Conservation (phyloP, 805 yeast species). For the Hemisphaericaspora nanyangensis region DNA sequence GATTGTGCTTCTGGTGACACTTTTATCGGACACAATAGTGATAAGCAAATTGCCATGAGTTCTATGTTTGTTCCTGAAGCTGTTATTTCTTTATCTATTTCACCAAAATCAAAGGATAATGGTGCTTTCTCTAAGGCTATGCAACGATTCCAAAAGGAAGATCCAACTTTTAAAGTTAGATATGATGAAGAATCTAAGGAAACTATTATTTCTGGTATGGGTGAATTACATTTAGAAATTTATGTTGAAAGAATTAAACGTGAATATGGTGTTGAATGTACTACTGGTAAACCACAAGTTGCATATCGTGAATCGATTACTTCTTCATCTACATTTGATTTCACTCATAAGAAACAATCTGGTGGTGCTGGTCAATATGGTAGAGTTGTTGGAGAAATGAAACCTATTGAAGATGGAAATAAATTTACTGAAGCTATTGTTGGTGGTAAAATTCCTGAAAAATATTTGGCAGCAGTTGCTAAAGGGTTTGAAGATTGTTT, state of each 20-base stretch:
- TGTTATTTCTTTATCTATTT: slow-evolving; percentile 87
- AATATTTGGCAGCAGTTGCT: slow-evolving; percentile 88
- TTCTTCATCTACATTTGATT: slow-evolving; percentile 72
- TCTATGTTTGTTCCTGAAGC: slow-evolving; percentile 99
- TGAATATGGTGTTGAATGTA: slow-evolving; percentile 93
- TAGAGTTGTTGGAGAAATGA: slow-evolving; percentile 83
- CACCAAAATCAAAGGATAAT: slow-evolving; percentile 84
- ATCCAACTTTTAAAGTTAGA: slow-evolving; percentile 94
- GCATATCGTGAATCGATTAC: slow-evolving; percentile 94
- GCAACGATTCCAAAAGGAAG: slow-evolving; percentile 97
- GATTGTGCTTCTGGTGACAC: slow-evolving; percentile 99
- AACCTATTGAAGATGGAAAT: slow-evolving; percentile 64
- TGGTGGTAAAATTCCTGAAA: slow-evolving; percentile 96
- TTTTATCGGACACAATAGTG: slow-evolving; percentile 72
- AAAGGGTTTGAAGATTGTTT: slow-evolving; percentile 94
- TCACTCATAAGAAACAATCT: slow-evolving; percentile 94
- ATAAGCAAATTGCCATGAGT: slow-evolving; percentile 80
- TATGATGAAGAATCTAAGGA: slow-evolving; percentile 91
- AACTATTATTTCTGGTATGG: slow-evolving; percentile 96
- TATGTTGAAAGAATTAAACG: slow-evolving; percentile 98
- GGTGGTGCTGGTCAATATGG: slow-evolving; percentile 99
- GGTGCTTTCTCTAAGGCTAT: slow-evolving; percentile 92
- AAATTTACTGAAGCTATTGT: slow-evolving; percentile 82
- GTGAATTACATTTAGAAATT: slow-evolving; percentile 94
- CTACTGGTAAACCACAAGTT: slow-evolving; percentile 96